Evolutionary conservation across 176 grass and related monocot species (phyloP), one percentile per base, ranked within the genome.

Genomic region (Eleusine indica): DNA sequence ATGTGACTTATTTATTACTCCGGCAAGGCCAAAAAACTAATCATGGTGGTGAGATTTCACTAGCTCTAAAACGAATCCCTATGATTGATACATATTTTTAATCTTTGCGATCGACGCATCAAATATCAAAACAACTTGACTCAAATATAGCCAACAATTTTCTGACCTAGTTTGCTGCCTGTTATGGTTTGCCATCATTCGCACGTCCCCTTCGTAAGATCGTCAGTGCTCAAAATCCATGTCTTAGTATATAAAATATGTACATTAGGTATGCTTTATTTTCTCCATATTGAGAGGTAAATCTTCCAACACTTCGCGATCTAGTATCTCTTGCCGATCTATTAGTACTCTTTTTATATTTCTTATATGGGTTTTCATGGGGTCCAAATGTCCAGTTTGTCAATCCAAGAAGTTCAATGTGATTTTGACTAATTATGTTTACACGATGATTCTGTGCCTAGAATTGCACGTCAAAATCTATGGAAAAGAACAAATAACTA

Each of bases 131-230:
- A 65, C 57, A 32, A 74, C 48, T 17, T 32, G 70, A 62, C 16
- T 52, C 13, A 17, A 3, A 46, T 74, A 47, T 73, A 76, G 68
- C 21, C 42, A 61, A 32, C 32, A 11, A 7, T 51, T 84, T 67
- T 32, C 25, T 54, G 49, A 22, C 53, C 7, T 53, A 8, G 56
- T 88, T 83, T 66, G 67, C 17, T 82, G 57, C 37, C 86, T 37
- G 19, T 64, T 57, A 17, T 21, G 6, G 41, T 15, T 51, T 68
- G 81, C 22, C 62, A 70, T 53, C 18, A 22, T 11, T 70, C 35
- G 44, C 48, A 85, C 60, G 70, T 89, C 62, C 7, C 53, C 22
- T 52, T 89, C 72, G 54, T 17, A 77, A 77, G 25, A 85, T 66
- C 25, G 25, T 25, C 54, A 84, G 28, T 58, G 43, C 60, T 57